Percentiles rank a stretch among this genome's conserved stretches.
Evolutionary conservation across 2,329 filamentous ascomycete species (phyloP).

Genomic region (Lasiodiplodia gonubiensis): DNA sequence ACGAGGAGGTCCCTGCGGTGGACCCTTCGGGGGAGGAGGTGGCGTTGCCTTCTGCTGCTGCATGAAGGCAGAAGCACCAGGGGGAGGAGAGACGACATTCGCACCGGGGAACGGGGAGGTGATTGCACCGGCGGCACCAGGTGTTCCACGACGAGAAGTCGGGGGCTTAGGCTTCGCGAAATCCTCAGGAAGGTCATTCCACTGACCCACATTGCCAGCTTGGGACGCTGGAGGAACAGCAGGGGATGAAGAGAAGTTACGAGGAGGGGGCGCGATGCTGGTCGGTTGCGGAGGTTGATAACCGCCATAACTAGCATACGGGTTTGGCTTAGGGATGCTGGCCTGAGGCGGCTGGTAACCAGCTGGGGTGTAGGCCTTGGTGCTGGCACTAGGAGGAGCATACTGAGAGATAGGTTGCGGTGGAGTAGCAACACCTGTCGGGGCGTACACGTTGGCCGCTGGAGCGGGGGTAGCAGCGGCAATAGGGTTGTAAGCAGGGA

Average conservation of each 20-base stretch:
- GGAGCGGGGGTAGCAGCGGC: constrained; percentile 32
- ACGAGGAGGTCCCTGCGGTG: constrained; percentile 60
- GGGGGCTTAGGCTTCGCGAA: constrained; percentile 65
- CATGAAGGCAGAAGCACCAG: constrained; percentile 64
- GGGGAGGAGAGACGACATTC: constrained; percentile 58
- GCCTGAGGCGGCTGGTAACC: constrained; percentile 60
- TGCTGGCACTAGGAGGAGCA: constrained; percentile 38
- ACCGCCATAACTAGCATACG: constrained; percentile 46
- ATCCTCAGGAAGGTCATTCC: constrained; percentile 89
- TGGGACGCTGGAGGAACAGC: constrained; percentile 70
- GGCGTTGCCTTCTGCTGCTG: constrained; percentile 67
- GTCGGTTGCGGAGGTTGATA: constrained; percentile 52
- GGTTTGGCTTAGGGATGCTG: constrained; percentile 33
- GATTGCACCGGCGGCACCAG: constrained; percentile 65
- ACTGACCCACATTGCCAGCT: constrained; percentile 75
- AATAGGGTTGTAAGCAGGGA: constrained; percentile 43
- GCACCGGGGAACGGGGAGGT: constrained; percentile 76
- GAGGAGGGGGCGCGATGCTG: constrained; percentile 64
- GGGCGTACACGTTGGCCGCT: constrained; percentile 41
- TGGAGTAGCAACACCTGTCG: constrained; percentile 36
- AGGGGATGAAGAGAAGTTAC: constrained; percentile 70
- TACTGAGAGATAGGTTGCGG: constrained; percentile 45
- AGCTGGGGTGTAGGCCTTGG: constrained; percentile 53
- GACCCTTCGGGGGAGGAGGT: constrained; percentile 82
- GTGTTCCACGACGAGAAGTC: constrained; percentile 72